These are phyloP conservation scores for Spiromastix sp. DNA, from an alignment of 2,329 filamentous ascomycete species.

Conservation along the genomic window DNA sequence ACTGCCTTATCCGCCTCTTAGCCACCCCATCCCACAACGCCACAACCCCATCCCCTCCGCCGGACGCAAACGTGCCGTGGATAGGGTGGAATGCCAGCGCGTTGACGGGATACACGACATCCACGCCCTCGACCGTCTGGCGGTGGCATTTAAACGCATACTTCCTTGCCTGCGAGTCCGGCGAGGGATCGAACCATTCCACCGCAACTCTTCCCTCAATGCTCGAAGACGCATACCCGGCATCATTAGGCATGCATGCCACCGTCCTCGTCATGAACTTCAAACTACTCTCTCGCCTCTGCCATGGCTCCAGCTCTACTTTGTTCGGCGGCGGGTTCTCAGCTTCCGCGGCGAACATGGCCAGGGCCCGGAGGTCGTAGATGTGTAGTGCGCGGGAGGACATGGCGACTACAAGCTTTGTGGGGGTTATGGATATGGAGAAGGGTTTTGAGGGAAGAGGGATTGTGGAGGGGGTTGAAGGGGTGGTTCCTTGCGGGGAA, in stretches of 20 bases:
- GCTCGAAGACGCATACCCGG: constrained; percentile 80
- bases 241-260: constrained; percentile 92
- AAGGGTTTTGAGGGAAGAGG: constrained; percentile 78
- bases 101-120: constrained; percentile 87
- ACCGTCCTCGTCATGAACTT: constrained; percentile 94
- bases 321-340: constrained; percentile 30
- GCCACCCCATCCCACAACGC: constrained; percentile 86
- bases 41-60: constrained; percentile 84
- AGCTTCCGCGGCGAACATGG: constrained; percentile 41
- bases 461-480: constrained; percentile 48
- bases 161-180: constrained; percentile 80
- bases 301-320: constrained; percentile 64
- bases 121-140: constrained; percentile 57
- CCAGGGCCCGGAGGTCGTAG: constrained; percentile 70
- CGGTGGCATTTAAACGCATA: constrained; percentile 99
- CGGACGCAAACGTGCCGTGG: constrained; percentile 75
- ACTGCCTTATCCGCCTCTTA: constrained; percentile 81
- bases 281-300: constrained; percentile 83
- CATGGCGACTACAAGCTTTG: constrained; percentile 93
- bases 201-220: constrained; percentile 95
- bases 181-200: constrained; percentile 90
- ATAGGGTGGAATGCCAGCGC: constrained; percentile 78
- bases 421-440: constrained; percentile 65
- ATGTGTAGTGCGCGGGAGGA: constrained; percentile 86
- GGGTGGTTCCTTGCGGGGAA: constrained; percentile 28